Conservation (phyloP, 2,329 filamentous ascomycete species). For the Aspergillus sp. region DNA sequence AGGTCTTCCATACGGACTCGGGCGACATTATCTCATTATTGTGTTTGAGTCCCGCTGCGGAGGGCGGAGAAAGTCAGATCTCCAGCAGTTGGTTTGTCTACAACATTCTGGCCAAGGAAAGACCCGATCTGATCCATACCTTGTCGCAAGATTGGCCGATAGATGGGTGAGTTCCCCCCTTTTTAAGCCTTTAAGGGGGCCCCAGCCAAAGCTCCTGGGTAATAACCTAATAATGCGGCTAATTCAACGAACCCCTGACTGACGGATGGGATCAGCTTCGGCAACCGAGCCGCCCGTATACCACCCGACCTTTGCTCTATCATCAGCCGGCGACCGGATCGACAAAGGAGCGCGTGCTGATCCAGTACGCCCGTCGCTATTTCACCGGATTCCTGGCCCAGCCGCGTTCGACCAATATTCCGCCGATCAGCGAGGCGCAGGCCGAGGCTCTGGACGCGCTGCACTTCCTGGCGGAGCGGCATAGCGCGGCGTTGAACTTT, state of each 20-base stretch:
- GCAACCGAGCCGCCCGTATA: constrained; percentile 48
- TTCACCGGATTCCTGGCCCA: constrained; percentile 54
- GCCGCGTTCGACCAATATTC: constrained; percentile 44
- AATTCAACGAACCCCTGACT: too few species aligned
- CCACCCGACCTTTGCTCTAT: constrained; percentile 44
- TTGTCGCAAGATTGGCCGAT: constrained; percentile 50
- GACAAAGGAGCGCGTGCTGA: constrained; percentile 54
- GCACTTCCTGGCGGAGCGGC: constrained; percentile 50
- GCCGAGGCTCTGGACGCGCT: constrained; percentile 54
- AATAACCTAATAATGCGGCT: too few species aligned
- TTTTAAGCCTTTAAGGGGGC: background rate
- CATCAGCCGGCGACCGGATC: constrained; percentile 51
- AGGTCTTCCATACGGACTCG: constrained; percentile 58
- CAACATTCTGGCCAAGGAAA: constrained; percentile 52
- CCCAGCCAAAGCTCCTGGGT: background rate
- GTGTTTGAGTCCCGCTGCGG: constrained; percentile 45
- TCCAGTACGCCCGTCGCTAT: constrained; percentile 60
- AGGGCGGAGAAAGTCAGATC: constrained; percentile 54
- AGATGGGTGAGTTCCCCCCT: constrained; percentile 38
- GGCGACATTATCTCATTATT: constrained; percentile 56
- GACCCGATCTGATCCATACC: constrained; percentile 55
- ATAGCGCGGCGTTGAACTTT: constrained; percentile 45
- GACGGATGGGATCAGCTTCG: constrained; percentile 45
- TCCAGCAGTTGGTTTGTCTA: constrained; percentile 56
- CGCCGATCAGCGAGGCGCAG: constrained; percentile 53